Conservation (phyloP, 345 rosid species). For the Populus tremula region DNA sequence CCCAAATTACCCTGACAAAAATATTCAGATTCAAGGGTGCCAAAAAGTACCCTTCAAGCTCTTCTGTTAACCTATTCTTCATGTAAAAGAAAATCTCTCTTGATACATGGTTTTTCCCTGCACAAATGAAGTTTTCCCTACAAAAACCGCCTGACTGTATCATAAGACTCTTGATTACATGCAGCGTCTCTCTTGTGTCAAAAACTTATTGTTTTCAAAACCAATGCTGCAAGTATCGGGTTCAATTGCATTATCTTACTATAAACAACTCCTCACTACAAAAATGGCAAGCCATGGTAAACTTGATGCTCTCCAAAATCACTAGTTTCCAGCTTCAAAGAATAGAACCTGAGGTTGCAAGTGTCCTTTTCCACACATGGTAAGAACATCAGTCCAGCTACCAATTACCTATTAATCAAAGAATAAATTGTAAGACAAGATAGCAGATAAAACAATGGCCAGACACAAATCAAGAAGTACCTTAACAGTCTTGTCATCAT, state of each 20-base stretch:
- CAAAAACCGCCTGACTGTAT: constrained; percentile 17
- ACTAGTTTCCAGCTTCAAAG: constrained; percentile 65
- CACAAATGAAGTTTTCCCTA: constrained; percentile 15
- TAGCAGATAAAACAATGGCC: neutral
- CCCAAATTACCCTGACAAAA: neutral
- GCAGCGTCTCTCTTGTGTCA: constrained; percentile 10
- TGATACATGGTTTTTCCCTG: constrained; percentile 18
- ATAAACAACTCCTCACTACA: constrained; percentile 21
- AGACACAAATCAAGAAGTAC: constrained; percentile 29
- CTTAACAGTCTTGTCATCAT: constrained; percentile 93
- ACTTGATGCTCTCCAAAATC: constrained; percentile 9
- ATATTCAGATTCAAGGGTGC: constrained; percentile 11
- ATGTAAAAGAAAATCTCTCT: constrained; percentile 14
- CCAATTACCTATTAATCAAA: constrained; percentile 65
- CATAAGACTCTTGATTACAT: constrained; percentile 22
- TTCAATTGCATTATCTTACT: constrained; percentile 14
- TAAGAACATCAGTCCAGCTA: constrained; percentile 76
- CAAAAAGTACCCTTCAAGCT: constrained; percentile 21
- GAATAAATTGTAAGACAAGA: constrained; percentile 11
- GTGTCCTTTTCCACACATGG: constrained; percentile 80
- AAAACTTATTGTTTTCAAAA: constrained; percentile 13
- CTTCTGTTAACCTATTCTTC: constrained; percentile 22
- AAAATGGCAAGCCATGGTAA: constrained; percentile 12
- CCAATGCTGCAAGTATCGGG: constrained; percentile 20
- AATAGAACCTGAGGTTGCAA: constrained; percentile 96